Base-by-base conservation (phyloP, 2,329 filamentous ascomycete species). In the Lasiodiplodia citricola region DNA sequence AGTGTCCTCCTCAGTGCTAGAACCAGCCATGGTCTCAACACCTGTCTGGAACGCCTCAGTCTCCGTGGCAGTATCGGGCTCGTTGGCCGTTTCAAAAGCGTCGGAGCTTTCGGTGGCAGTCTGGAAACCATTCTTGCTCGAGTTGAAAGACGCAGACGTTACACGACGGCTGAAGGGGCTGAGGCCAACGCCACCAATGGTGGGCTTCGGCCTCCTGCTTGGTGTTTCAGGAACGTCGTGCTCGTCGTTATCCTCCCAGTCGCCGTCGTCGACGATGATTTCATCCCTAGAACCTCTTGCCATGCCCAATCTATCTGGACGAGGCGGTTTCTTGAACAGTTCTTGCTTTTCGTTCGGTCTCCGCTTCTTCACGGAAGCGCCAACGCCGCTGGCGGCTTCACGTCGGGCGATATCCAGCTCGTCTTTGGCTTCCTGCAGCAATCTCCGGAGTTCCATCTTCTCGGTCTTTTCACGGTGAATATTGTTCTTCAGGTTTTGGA, bases 391-490 rank as follows among this genome's bases (percentile, higher is more conserved):
- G 74, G 74, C 79, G 38, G 88, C 87, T 68, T 84, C 88, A 65
- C 82, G 84, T 58, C 87, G 85, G 70, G 90, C 87, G 57, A 88
- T 81, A 79, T 93, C 96, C 35, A 99, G 83, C 75, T 99, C 96
- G 77, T 99, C 96, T 44, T 94, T 90, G 28, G 95, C 91, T 75
- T 99, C 96, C 81, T 98, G 95, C 37, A 98, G 88, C 87, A 99
- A 93, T 70, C 95, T 92, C 81, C 93, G 94, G 66, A 98, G 87
- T 80, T 99, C 96, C 35, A 98, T 88, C 84, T 97, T 99, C 80
- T 99, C 96, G 0, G 95, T 97, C 89, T 98, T 99, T 80, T 99
- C 96, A 41, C 96, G 92, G 79, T 99, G 95, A 57, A 98, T 92
- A 75, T 94, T 97, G 79, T 92, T 94, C 80, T 97, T 94, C 73